Evolutionary conservation across 2,329 filamentous ascomycete genomes (phyloP), one percentile per base, ranked within the genome.

Genomic region (Thyridium curvatum): DNA sequence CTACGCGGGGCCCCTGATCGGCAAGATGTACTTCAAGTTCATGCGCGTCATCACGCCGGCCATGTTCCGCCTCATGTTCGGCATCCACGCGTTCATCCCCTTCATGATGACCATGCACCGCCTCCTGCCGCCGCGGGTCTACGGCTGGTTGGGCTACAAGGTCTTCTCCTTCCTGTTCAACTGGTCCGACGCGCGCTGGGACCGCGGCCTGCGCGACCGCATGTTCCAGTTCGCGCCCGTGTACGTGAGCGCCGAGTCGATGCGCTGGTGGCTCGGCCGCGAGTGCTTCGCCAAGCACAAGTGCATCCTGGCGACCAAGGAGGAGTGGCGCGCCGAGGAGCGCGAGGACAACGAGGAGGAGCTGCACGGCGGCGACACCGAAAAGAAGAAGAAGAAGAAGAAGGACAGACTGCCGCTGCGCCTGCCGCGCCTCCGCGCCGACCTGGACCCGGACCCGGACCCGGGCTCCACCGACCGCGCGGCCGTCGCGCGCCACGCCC

Each of bases 171-270:
- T 90, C 53, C 67, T 97, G 1, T 96, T 97, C 59, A 74, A 83
- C 54, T 97, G 91, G 90, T 80, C 77, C 1, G 90, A 97, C 55
- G 66, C 60, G 9, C 76, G 87, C 8, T 96, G 91, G 91, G 91
- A 96, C 46, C 77, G 80, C 8, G 86, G 73, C 7, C 64, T 95
- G 12, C 72, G 86, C 42, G 67, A 87, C 54, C 81, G 91, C 32
- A 84, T 94, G 74, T 96, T 97, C 58, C 87, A 93, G 52, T 96
- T 94, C 49, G 81, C 88, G 0, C 91, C 91, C 1, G 87, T 94
- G 0, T 94, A 94, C 52, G 87, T 96, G 37, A 88, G 82, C 50
- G 77, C 87, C 1, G 89, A 96, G 63, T 84, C 81, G 42, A 95
- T 96, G 87, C 74, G 87, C 6, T 97, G 91, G 91, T 96, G 91